Evolutionary conservation across 768 basidiomycete species (phyloP), one percentile per base, ranked within the genome.

Genomic region (Trametes sanguinea): DNA sequence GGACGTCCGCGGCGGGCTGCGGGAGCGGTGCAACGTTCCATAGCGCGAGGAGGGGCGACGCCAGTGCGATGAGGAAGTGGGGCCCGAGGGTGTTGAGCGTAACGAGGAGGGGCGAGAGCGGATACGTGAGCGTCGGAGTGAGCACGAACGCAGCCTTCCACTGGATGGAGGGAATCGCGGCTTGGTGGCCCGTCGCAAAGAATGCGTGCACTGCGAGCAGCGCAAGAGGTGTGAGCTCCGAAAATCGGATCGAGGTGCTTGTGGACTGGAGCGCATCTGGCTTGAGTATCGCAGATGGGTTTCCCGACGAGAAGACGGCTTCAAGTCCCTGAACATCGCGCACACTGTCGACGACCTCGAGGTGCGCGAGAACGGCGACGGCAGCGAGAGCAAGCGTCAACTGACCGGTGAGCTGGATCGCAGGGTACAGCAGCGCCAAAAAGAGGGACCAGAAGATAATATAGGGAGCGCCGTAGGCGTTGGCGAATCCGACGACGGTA

Each of bases 121-220:
- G 87, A 71, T 92, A 94, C 10, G 75, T 78, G 46, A 94, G 77
- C 0, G 80, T 85, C 3, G 84, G 77, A 2, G 86, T 84, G 57
- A 99, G 80, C 32, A 98, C 72, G 74, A 98, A 99, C 6, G 91
- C 95, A 1, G 89, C 76, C 73, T 97, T 97, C 97, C 96, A 99
- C 67, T 98, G 96, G 45, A 99, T 84, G 2, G 92, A 90, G 1
- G 93, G 83, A 42, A 98, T 80, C 3, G 88, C 88, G 1, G 94
- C 83, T 74, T 98, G 95, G 69, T 99, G 97, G 2, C 97, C 96
- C 0, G 95, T 98, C 0, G 84, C 79, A 71, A 90, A 92, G 80
- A 95, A 98, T 7, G 83, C 74, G 51, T 92, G 83, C 42, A 90
- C 74, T 0, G 87, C 89, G 10, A 97, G 78, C 7, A 98, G 81